Conservation (phyloP, 1,284 basidiomycete genomes). For the Rhodotorula sp. region DNA sequence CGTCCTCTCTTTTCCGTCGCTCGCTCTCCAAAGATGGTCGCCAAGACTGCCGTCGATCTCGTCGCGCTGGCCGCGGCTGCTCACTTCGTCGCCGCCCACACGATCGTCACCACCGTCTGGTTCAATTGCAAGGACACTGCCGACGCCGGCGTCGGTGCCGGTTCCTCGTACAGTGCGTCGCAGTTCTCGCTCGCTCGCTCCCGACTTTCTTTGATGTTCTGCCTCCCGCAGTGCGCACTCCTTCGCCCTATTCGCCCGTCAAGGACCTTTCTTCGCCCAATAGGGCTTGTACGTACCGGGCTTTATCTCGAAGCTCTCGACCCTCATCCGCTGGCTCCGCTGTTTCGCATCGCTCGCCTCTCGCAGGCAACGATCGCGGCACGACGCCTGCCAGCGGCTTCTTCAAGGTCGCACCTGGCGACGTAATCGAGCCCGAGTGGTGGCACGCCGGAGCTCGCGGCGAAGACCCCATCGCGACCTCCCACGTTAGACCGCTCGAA, state of each 20-base stretch:
- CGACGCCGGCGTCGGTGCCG: neutral
- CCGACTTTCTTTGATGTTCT: neutral
- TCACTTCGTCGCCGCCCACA: neutral
- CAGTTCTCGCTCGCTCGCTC: neutral
- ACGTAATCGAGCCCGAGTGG: slow-evolving; percentile 11
- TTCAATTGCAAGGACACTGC: slow-evolving; percentile 3
- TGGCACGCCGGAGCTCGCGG: slow-evolving; percentile 6
- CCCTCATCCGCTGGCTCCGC: too few relatives aligned
- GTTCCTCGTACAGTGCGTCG: slow-evolving; percentile 1
- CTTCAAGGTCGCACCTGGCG: neutral
- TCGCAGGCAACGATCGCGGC: slow-evolving; percentile 9
- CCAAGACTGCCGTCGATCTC: neutral
- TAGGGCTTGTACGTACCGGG: neutral
- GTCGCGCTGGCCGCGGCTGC: slow-evolving; percentile 11
- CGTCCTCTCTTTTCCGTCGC: neutral
- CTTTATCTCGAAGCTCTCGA: too few relatives aligned
- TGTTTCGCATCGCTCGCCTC: too few relatives aligned
- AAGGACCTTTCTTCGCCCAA: neutral
- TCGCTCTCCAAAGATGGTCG: neutral
- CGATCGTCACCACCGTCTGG: slow-evolving; percentile 1
- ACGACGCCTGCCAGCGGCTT: neutral
- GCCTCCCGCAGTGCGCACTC: neutral
- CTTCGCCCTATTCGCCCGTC: slow-evolving; percentile 2
- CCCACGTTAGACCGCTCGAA: slow-evolving; percentile 8
- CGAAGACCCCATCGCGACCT: slow-evolving; percentile 7